Percentiles rank a stretch among this genome's conserved stretches.
Conservation (phyloP, 345 rosid species). For the Eucalyptus polybractea region DNA sequence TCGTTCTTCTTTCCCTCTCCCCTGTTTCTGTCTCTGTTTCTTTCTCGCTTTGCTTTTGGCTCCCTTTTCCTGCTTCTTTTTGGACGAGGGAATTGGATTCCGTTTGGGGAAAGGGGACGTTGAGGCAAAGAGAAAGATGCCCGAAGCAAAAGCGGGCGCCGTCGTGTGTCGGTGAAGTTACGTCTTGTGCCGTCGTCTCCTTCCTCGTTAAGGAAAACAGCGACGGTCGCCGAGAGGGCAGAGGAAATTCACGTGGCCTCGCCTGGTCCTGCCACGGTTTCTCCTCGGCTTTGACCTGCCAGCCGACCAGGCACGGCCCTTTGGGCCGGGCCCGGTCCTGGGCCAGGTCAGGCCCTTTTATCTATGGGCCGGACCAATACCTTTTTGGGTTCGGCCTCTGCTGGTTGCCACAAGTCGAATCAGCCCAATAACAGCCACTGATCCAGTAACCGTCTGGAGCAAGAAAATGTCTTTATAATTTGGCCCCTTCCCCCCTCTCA, state of each 20-base stretch:
- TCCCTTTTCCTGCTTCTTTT: neutral
- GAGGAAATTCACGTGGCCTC: neutral
- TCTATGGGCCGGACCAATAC: neutral
- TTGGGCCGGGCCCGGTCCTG: fast-evolving
- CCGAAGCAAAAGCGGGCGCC: neutral
- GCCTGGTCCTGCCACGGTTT: neutral
- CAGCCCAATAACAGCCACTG: neutral
- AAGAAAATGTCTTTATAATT: neutral
- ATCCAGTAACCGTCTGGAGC: neutral
- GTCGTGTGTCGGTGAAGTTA: neutral
- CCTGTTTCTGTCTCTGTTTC: neutral
- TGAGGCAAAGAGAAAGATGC: neutral
- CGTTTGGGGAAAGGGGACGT: neutral
- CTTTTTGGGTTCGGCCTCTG: neutral
- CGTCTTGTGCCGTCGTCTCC: neutral
- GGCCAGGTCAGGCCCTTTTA: neutral
- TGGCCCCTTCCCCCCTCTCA: neutral
- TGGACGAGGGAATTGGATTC: neutral
- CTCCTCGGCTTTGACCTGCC: neutral
- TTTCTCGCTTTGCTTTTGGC: neutral
- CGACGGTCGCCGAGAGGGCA: neutral
- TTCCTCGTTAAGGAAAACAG: neutral
- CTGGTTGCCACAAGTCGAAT: neutral
- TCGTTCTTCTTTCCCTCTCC: neutral
- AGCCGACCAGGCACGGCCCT: neutral